Base-by-base conservation (phyloP, 2,329 filamentous ascomycete genomes). In the Curvularia eragrostidis region DNA sequence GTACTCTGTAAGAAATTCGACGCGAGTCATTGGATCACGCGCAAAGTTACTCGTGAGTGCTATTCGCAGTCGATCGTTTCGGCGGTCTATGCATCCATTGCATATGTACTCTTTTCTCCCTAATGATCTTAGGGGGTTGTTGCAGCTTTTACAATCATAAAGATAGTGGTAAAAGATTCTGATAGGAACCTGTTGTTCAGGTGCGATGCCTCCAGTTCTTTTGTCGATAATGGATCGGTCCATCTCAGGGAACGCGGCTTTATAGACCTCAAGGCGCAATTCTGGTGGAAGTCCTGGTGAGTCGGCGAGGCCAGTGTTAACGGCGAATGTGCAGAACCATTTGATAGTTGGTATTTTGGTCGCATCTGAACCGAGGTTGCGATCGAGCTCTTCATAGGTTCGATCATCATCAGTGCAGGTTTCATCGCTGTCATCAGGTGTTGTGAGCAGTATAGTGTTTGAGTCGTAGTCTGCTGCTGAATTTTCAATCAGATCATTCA, bases 241-340 rank as follows among this genome's bases (percentile, higher is more conserved):
- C 42, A 53, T 53, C 15, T 53, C 50, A 7, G 30, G 42, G 1
- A 53, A 53, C 3, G 51, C 42, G n/a, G 32, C n/a, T 32, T 39
- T 46, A 18, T 47, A 47, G 18, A 53, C 9, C n/a, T n/a, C 18
- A 1, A 53, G 26, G 10, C 51, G 42, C 5, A 44, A 21, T 12
- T 47, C 42, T 6, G 36, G 7, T 19, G 47, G 32, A 23, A 49
- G 34, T 19, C 47, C 21, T 4, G 32, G 32, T 5, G 32, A 38
- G 15, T 15, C 13, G 13, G 32, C 28, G 1, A 48, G 23, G n/a
- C 42, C 28, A 32, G 32, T 46, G 10, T 2, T 18, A n/a, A 44
- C 38, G 15, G 26, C 38, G 19, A 30, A 38, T 18, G 32, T 39
- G 30, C 53, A 26, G 15, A 38, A 28, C 13, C n/a, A 9, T 32